Evolutionary conservation across 768 basidiomycete genomes (phyloP).

Genomic region (Amanita muscaria): DNA sequence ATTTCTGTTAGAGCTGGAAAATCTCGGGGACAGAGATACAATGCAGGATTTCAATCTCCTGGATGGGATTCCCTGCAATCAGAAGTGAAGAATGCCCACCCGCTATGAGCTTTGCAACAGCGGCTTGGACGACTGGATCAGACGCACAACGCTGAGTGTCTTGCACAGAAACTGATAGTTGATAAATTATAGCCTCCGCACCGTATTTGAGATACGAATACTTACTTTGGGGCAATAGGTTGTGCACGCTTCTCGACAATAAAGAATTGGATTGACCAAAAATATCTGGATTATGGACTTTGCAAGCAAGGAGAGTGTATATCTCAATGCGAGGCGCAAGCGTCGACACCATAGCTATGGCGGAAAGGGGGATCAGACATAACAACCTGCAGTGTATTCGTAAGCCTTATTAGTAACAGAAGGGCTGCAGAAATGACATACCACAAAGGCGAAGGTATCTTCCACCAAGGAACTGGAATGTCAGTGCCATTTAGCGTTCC

Average conservation of each 20-base stretch:
- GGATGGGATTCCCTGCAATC: no score
- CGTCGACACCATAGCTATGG: conserved; percentile 46
- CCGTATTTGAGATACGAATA: no score
- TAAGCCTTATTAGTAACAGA: no score
- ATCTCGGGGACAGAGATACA: not conserved
- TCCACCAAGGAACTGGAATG: not conserved
- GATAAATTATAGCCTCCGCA: no score
- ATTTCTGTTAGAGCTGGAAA: conserved; percentile 9
- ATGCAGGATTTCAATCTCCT: no score
- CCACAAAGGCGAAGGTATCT: conserved; percentile 5
- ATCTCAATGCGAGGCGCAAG: conserved; percentile 67
- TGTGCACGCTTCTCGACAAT: not conserved
- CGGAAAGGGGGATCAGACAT: conserved; percentile 39
- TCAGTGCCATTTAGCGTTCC: not conserved
- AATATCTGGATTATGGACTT: conserved; percentile 54
- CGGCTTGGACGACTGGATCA: conserved; percentile 69
- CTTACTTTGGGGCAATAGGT: not conserved
- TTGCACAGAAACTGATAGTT: conserved; percentile 8
- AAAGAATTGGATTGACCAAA: conserved; percentile 19
- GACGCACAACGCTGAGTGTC: conserved; percentile 36
- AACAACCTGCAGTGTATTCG: conserved; percentile 45
- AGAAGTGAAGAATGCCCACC: conserved; percentile 29
- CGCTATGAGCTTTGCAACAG: conserved; percentile 55
- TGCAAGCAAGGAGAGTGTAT: conserved; percentile 66
- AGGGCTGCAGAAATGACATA: no score